These are phyloP conservation scores for Aspergillus nanangensis DNA, from an alignment of 495 filamentous ascomycete genomes.

Conservation along the genomic window DNA sequence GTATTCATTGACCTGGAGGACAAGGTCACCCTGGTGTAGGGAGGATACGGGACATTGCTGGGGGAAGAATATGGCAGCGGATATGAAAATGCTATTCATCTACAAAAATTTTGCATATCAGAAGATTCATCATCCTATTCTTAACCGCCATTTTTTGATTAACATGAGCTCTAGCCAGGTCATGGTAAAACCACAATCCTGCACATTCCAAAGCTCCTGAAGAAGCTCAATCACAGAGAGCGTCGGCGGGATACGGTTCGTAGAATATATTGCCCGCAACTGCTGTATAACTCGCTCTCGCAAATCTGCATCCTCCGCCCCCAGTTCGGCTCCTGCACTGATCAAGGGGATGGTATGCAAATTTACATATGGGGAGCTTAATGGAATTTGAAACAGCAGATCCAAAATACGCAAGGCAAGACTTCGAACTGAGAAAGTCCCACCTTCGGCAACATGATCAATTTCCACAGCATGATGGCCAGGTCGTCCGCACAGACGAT, in stretches of 20 bases:
- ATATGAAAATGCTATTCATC: too few species aligned
- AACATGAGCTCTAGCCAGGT: neutral
- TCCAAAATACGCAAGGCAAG: neutral
- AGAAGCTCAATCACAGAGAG: neutral
- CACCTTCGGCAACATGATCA: neutral
- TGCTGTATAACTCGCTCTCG: neutral
- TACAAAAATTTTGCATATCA: too few species aligned
- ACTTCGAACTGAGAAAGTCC: neutral
- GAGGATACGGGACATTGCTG: too few species aligned
- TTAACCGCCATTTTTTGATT: neutral
- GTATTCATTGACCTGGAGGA: too few species aligned
- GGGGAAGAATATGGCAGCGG: too few species aligned
- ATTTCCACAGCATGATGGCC: neutral
- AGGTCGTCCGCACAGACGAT: neutral
- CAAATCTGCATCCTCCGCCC: neutral
- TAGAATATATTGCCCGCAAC: neutral
- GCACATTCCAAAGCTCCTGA: neutral
- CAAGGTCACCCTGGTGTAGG: too few species aligned
- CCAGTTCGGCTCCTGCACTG: neutral
- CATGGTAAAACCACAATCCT: neutral
- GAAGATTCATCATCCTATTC: neutral
- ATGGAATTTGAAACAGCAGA: neutral
- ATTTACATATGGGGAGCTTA: neutral
- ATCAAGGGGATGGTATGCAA: neutral
- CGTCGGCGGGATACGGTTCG: neutral